Conservation (phyloP, 345 rosid species). For the Euphorbia pulcherrima region DNA sequence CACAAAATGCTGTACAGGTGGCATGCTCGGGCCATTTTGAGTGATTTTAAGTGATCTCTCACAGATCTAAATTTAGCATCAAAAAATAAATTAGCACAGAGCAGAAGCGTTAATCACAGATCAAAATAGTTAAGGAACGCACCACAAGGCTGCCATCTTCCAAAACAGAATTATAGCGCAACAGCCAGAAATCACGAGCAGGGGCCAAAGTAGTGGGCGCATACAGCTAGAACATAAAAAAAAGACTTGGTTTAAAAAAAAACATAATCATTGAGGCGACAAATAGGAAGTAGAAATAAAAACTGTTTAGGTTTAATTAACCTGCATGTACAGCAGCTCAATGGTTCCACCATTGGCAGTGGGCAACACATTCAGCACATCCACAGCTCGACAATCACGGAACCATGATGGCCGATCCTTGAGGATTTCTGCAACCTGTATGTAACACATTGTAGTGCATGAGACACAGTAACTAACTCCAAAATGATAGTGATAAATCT, state of each 20-base stretch:
- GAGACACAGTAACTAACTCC: neutral
- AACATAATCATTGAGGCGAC: neutral
- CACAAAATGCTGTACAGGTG: conserved; percentile 90
- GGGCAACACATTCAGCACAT: conserved; percentile 93
- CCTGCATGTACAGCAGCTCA: conserved; percentile 99
- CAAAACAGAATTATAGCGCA: conserved; percentile 90
- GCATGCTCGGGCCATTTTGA: conserved; percentile 97
- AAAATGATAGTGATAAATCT: neutral
- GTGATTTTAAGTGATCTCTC: conserved; percentile 92
- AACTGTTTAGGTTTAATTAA: conserved; percentile 24
- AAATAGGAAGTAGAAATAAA: neutral
- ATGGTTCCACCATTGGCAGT: conserved; percentile 99
- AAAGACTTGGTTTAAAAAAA: neutral
- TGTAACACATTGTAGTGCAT: neutral
- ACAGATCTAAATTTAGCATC: conserved; percentile 51
- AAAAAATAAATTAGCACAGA: conserved; percentile 1
- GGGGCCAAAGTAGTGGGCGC: conserved; percentile 98
- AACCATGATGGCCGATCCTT: conserved; percentile 98
- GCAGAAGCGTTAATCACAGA: neutral
- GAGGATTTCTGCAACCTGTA: conserved; percentile 97
- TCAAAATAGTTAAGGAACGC: conserved; percentile 9
- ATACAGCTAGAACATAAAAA: conserved; percentile 59
- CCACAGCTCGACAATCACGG: conserved; percentile 99
- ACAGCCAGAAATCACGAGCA: conserved; percentile 96
- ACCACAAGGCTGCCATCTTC: conserved; percentile 99